Base-by-base conservation (phyloP, 225 moss, liverwort and hornwort genomes). In the Lunularia cruciata region DNA sequence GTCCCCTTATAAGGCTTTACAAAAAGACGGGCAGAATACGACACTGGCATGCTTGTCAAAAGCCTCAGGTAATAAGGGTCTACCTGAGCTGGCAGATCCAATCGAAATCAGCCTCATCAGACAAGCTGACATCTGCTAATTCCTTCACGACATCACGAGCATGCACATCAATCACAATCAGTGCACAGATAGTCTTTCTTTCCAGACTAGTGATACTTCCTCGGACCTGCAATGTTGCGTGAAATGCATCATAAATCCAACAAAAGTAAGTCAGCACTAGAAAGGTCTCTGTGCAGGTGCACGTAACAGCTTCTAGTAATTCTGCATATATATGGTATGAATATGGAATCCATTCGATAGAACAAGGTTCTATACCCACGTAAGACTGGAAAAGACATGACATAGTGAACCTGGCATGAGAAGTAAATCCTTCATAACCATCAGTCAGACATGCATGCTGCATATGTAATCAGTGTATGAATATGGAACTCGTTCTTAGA, bases 31-130 rank as follows among this genome's bases (percentile, higher is more conserved):
- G n/a, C n/a, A n/a, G n/a, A n/a, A n/a, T n/a, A n/a, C n/a, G n/a
- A n/a, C n/a, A n/a, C n/a, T n/a, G n/a, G n/a, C n/a, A n/a, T n/a
- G n/a, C n/a, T n/a, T n/a, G n/a, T n/a, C n/a, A n/a, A n/a, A n/a
- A n/a, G n/a, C n/a, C n/a, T n/a, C n/a, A n/a, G n/a, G 35, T 34
- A 39, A 26, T 59, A 40, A 2, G 15, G 61, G 8, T 46, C 63
- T 82, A 89, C 89, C 89, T 83, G 25, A 89, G 83, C 52, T 86
- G 89, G 60, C 80, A 84, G 47, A 86, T 83, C 89, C 89, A 89
- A 60, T 89, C 89, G 43, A 89, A 89, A 38, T 89, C 85, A 54
- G 77, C 83, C 52, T 86, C 89, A 30, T 89, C 81, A 40, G 79
- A 70, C 47, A 89, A 76, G 26, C 73, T 77, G 35, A 72, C 49